phyloP scores from a whole-genome alignment of 768 basidiomycete genomes.

The Lactarius evosmus region DNA sequence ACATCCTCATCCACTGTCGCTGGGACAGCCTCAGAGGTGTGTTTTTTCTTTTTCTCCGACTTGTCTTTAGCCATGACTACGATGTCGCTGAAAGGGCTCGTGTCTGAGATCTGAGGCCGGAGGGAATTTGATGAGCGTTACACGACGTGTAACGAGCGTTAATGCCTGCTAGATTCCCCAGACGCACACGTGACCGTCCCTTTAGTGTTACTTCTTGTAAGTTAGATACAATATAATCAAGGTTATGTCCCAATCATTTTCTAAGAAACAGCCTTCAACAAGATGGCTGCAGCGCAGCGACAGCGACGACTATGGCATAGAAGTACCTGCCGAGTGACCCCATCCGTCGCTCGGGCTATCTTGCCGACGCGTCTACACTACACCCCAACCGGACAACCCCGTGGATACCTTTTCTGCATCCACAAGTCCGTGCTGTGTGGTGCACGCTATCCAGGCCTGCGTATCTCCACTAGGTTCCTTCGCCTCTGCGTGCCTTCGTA shows the following conservation, averaged over 20 bases:
- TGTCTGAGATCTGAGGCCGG: too few relatives aligned
- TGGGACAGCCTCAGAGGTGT: conserved; percentile 27
- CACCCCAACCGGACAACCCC: background rate
- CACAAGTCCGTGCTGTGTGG: background rate
- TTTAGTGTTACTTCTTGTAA: too few relatives aligned
- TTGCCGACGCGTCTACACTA: too few relatives aligned
- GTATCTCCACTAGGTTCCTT: background rate
- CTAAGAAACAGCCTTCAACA: too few relatives aligned
- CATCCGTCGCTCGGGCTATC: background rate
- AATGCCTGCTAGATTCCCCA: too few relatives aligned
- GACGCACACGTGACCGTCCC: too few relatives aligned
- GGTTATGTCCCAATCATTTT: background rate
- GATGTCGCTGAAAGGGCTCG: too few relatives aligned
- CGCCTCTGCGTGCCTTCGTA: background rate
- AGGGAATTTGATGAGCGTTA: too few relatives aligned
- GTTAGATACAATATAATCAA: too few relatives aligned
- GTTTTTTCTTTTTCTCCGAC: conserved; percentile 69
- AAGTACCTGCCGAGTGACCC: background rate
- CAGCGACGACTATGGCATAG: background rate
- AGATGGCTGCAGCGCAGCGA: background rate
- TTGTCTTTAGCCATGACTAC: conserved; percentile 63
- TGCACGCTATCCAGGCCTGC: background rate
- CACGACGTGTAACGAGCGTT: too few relatives aligned
- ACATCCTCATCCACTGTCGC: conserved; percentile 50
- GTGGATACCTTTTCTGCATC: background rate